Evolutionary conservation across 2,329 filamentous ascomycete species (phyloP).

Genomic region (Phialophora expanda): DNA sequence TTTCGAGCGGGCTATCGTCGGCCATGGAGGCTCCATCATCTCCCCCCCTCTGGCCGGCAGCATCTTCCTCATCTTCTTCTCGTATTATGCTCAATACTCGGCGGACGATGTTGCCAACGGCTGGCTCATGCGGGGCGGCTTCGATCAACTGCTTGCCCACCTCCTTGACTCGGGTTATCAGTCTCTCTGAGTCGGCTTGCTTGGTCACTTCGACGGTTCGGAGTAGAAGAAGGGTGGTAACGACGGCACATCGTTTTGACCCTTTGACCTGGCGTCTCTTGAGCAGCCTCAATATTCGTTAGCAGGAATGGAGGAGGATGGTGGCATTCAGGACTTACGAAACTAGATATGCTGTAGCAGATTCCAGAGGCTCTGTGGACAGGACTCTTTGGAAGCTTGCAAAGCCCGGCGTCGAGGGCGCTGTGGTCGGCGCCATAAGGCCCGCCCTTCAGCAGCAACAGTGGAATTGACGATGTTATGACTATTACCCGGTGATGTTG

Average conservation of each 20-base stretch:
- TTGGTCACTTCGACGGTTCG: constrained; percentile 83
- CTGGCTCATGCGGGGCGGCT: constrained; percentile 87
- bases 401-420: constrained; percentile 66
- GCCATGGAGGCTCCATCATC: constrained; percentile 62
- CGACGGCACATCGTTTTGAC: constrained; percentile 85
- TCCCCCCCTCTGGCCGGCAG: constrained; percentile 42
- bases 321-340: constrained; percentile 23
- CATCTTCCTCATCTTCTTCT: constrained; percentile 83
- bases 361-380: constrained; percentile 75
- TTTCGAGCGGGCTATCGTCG: constrained; percentile 64
- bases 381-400: constrained; percentile 79
- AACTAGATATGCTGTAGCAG: constrained; percentile 69
- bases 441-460: constrained; percentile 1
- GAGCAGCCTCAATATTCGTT: constrained; percentile 66
- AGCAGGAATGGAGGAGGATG: not conserved
- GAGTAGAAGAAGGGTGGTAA: constrained; percentile 85
- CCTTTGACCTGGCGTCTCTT: constrained; percentile 89
- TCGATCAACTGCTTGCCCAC: constrained; percentile 78
- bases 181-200: constrained; percentile 75
- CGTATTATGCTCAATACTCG: constrained; percentile 88
- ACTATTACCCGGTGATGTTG: not conserved
- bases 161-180: constrained; percentile 79
- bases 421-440: constrained; percentile 30
- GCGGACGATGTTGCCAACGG: constrained; percentile 91
- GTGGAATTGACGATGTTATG: too few relatives aligned